A percentile compares a stretch with the other conserved stretches of the same genome.
These are phyloP conservation scores for Thuidium tamariscinum DNA, from an alignment of 225 moss, liverwort and hornwort genomes.

Conservation along the genomic window DNA sequence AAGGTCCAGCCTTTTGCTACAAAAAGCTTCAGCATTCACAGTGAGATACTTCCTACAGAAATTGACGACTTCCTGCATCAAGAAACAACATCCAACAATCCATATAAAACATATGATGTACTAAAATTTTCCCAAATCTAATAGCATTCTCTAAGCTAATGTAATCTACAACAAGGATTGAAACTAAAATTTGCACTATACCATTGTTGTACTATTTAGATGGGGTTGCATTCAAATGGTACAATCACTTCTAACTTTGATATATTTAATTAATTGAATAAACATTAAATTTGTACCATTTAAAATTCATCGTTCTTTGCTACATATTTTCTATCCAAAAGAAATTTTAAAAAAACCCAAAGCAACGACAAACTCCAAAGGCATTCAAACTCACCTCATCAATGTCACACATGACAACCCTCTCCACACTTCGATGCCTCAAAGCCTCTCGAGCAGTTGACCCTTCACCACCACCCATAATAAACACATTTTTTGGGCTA, in stretches of 20 bases:
- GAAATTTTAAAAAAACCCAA: background rate
- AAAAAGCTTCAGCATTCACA: conserved; percentile 55
- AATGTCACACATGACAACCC: conserved; percentile 95
- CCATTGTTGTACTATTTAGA: too few species aligned
- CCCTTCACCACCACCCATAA: conserved; percentile 97
- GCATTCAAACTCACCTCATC: conserved; percentile 46
- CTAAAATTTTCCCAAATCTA: background rate
- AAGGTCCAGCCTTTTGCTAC: conserved; percentile 49
- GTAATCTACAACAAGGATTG: background rate
- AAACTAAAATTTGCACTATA: background rate
- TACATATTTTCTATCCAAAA: background rate
- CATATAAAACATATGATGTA: background rate
- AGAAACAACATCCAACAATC: background rate
- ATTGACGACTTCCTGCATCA: conserved; percentile 82
- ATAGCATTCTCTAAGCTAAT: background rate
- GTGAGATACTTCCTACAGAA: conserved; percentile 71
- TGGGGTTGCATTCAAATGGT: background rate
- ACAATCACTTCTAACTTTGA: background rate
- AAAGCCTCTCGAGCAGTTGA: conserved; percentile 82
- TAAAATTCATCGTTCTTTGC: too few species aligned
- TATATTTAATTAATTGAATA: background rate
- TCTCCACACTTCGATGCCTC: conserved; percentile 56
- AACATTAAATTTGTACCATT: background rate
- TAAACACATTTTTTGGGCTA: conserved; percentile 74
- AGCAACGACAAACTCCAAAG: background rate